phyloP scores from a whole-genome alignment of 768 basidiomycete genomes.

The Tephrocybe sp. region DNA sequence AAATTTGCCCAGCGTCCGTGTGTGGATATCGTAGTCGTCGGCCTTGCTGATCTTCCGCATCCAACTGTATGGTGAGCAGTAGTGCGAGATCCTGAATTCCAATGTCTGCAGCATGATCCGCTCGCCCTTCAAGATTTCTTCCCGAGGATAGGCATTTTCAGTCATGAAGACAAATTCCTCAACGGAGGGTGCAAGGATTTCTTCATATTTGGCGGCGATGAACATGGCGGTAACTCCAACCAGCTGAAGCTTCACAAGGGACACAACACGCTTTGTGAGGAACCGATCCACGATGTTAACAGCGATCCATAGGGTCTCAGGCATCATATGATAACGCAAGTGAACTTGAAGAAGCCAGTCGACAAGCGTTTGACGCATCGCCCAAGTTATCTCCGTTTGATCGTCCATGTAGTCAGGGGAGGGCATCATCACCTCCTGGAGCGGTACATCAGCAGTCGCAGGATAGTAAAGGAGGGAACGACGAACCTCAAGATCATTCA shows the following conservation, averaged over 20 bases:
- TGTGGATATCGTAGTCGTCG: constrained; percentile 98
- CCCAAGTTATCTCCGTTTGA: constrained; percentile 90
- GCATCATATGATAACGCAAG: constrained; percentile 97
- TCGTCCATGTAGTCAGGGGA: constrained; percentile 90
- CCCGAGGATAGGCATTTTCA: constrained; percentile 88
- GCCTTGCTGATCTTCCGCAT: constrained; percentile 98
- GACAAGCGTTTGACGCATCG: constrained; percentile 93
- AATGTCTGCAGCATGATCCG: constrained; percentile 93
- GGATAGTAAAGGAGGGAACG: neutral
- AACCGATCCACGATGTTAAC: constrained; percentile 96
- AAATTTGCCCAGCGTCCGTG: constrained; percentile 96
- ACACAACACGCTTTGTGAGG: constrained; percentile 84
- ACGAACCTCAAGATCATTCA: constrained; percentile 88
- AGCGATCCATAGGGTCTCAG: constrained; percentile 98
- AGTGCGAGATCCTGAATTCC: constrained; percentile 93
- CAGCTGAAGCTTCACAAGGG: constrained; percentile 87
- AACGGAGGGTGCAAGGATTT: constrained; percentile 93
- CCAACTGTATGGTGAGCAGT: constrained; percentile 99
- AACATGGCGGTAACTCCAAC: constrained; percentile 99
- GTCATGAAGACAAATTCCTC: constrained; percentile 99
- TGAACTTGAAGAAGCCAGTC: constrained; percentile 99
- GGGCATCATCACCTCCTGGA: constrained; percentile 84
- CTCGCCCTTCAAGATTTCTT: constrained; percentile 98
- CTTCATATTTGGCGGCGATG: constrained; percentile 98
- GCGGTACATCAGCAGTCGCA: constrained; percentile 17